These are phyloP conservation scores for Brettanomyces nanus DNA, from an alignment of 805 yeast species.

Conservation along the genomic window DNA sequence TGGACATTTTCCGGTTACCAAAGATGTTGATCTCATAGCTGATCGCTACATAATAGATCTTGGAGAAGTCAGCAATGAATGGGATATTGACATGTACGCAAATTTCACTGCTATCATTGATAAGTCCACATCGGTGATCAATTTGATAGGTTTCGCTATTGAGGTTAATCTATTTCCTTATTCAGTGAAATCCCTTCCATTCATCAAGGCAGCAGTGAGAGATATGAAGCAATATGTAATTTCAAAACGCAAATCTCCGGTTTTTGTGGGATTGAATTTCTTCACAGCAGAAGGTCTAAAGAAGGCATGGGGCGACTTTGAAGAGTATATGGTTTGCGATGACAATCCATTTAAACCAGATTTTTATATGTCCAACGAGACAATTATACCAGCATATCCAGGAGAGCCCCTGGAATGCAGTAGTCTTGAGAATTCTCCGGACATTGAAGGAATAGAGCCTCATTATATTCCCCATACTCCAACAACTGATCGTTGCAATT, in stretches of 20 bases:
- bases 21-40: too few species aligned
- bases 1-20: too few species aligned
- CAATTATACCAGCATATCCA: slow-evolving; percentile 3
- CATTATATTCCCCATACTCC: slow-evolving; percentile 32
- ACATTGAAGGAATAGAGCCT: slow-evolving; percentile 10
- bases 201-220: slow-evolving; percentile 84
- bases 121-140: slow-evolving; percentile 54
- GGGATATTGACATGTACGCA: slow-evolving; percentile 36
- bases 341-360: slow-evolving; percentile 9
- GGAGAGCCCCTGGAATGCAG: slow-evolving; percentile 5
- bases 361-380: slow-evolving; percentile 8
- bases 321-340: slow-evolving; percentile 7
- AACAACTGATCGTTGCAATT: slow-evolving; percentile 34
- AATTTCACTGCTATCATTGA: slow-evolving; percentile 76
- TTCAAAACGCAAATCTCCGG: slow-evolving; percentile 22
- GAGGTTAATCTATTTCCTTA: slow-evolving; percentile 82
- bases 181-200: slow-evolving; percentile 59
- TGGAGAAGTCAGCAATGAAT: slow-evolving; percentile 3
- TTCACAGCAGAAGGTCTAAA: slow-evolving; percentile 1
- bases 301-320: slow-evolving; percentile 1
- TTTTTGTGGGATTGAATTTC: slow-evolving; percentile 35
- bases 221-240: slow-evolving; percentile 68
- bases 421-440: not conserved
- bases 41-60: not conserved
- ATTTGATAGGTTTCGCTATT: slow-evolving; percentile 85